These are phyloP conservation scores for Brassica rapa DNA, from an alignment of 345 rosid species.

Conservation along the genomic window DNA sequence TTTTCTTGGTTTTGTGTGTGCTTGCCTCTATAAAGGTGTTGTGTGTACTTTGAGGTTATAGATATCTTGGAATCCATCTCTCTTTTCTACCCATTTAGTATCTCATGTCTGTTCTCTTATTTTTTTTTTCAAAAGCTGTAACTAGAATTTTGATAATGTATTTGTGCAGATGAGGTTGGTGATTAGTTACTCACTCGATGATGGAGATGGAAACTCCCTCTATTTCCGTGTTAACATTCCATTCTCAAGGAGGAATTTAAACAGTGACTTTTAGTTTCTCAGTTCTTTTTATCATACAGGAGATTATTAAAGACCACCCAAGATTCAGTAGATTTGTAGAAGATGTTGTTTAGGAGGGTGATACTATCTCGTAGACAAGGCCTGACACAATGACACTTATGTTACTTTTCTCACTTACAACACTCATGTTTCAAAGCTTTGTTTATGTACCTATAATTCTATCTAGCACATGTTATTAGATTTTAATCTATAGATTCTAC, in stretches of 20 bases:
- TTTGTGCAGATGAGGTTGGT: slow-evolving; percentile 32
- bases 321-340: slow-evolving; percentile 34
- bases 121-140: neutral
- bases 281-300: slow-evolving; percentile 1
- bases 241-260: neutral
- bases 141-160: slow-evolving; percentile 6
- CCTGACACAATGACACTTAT: slow-evolving; percentile 24
- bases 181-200: slow-evolving; percentile 35
- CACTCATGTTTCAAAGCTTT: slow-evolving; percentile 15
- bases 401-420: slow-evolving; percentile 1
- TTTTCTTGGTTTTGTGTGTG: neutral
- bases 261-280: slow-evolving; percentile 18
- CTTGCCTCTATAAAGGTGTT: neutral
- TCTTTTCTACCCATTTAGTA: neutral
- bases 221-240: neutral
- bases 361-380: neutral
- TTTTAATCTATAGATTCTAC: neutral
- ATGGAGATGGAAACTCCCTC: slow-evolving; percentile 28
- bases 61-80: neutral
- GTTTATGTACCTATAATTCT: slow-evolving; percentile 31
- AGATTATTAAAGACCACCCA: slow-evolving; percentile 25
- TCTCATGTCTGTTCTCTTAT: neutral
- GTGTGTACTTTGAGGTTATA: neutral
- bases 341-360: slow-evolving; percentile 13
- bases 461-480: neutral